Evolutionary conservation across 176 grass and related monocot species (phyloP), one percentile per base, ranked within the genome.

Genomic region (Thalia dealbata): DNA sequence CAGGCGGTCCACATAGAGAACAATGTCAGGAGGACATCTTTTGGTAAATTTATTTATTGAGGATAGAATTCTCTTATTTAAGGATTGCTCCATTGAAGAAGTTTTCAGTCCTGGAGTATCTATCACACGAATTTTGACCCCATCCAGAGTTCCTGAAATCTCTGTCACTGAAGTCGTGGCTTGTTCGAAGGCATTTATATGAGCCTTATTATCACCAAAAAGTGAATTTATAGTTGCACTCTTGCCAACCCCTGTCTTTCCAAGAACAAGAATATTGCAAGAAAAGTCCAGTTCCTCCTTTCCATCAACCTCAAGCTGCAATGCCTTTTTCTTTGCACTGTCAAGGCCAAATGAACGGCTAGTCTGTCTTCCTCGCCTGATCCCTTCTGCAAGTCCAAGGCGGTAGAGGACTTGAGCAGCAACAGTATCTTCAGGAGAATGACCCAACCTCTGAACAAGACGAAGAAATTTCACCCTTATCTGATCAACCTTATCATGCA

Each of bases 211-310:
- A 66, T 86, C 82, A 28, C 90, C 88, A 45, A 97, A 91, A 54
- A 97, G 88, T 22, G 93, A 97, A 63, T 97, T 97, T 82, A 97
- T 84, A 2, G 88, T 90, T 71, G 89, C 89, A 73, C 93, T 97
- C 84, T 97, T 97, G 50, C 93, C 93, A 25, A 92, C 85, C 7
- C 93, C 93, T 18, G 72, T 88, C 78, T 97, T 97, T 51, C 93
- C 93, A 72, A 97, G 70, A 50, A 97, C 87, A 71, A 97, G 82
- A 44, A 97, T 83, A 69, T 86, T 97, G 64, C 89, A 97, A 38
- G 84, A 82, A 73, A 97, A 88, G 61, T 97, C 81, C 55, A 97
- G 43, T 73, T 80, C 74, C 52, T 91, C 85, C 48, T 79, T 77
- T 46, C 89, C 81, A 76, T 90, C 83, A 24, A 66, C 22, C 42